Evolutionary conservation across 495 filamentous ascomycete species (phyloP).

Genomic region (Achaetomiella virescens): DNA sequence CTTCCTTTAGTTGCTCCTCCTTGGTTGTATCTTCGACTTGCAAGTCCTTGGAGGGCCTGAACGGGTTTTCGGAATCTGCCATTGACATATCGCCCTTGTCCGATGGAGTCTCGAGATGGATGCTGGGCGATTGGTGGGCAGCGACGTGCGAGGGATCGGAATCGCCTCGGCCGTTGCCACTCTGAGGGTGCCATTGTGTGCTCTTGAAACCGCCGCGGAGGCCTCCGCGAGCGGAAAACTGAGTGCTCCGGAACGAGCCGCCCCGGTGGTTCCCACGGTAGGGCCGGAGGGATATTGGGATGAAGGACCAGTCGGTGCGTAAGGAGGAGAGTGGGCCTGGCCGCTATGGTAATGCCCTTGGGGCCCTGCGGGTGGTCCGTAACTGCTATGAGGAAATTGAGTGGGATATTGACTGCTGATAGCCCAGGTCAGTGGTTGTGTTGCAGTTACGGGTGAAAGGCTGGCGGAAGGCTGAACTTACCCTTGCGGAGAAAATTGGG

Average conservation of each 20-base stretch:
- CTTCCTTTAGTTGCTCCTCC: slow-evolving; percentile 38
- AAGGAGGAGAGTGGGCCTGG: slow-evolving; percentile 43
- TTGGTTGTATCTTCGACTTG: slow-evolving; percentile 57
- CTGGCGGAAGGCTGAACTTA: slow-evolving; percentile 32
- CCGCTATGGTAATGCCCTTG: slow-evolving; percentile 36
- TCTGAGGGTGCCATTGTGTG: slow-evolving; percentile 28
- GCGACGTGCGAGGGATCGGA: slow-evolving; percentile 28
- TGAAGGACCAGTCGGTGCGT: slow-evolving; percentile 42
- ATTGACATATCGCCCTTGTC: slow-evolving; percentile 24
- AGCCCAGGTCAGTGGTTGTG: slow-evolving; percentile 18
- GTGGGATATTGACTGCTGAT: slow-evolving; percentile 51
- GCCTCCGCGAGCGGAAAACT: slow-evolving; percentile 32
- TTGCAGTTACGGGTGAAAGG: neutral
- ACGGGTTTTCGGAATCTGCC: slow-evolving; percentile 55
- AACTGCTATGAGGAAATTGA: slow-evolving; percentile 49
- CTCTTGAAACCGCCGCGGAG: slow-evolving; percentile 33
- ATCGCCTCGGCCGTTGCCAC: slow-evolving; percentile 13
- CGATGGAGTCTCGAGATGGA: slow-evolving; percentile 28
- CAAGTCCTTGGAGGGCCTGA: slow-evolving; percentile 56
- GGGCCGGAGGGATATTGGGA: slow-evolving; percentile 45
- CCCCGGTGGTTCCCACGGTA: slow-evolving; percentile 50
- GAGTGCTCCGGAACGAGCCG: slow-evolving; percentile 35
- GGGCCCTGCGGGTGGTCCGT: slow-evolving; percentile 47
- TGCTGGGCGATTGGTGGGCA: slow-evolving; percentile 42
- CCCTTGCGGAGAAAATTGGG: slow-evolving; percentile 55